phyloP scores from a whole-genome alignment of 1,139 yeast genomes.

The Suhomyces taliae region DNA sequence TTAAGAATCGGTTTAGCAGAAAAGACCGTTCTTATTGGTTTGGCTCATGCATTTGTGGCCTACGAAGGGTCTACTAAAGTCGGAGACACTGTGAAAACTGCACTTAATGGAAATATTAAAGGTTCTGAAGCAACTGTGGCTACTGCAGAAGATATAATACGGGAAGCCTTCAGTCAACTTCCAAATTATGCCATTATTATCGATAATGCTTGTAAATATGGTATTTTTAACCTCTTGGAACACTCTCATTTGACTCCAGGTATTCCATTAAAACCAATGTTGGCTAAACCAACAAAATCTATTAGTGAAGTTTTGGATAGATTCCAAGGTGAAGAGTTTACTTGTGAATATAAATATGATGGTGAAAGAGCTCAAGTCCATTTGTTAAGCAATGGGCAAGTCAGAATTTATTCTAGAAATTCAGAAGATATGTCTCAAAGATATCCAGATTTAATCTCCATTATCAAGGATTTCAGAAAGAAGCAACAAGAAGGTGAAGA shows the following conservation, averaged over 20 bases:
- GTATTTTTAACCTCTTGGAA: conserved; percentile 63
- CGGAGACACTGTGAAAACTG: conserved; percentile 6
- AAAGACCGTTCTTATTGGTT: conserved; percentile 78
- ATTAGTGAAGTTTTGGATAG: conserved; percentile 87
- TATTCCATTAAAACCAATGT: conserved; percentile 94
- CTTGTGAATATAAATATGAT: conserved; percentile 95
- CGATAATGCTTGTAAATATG: conserved; percentile 61
- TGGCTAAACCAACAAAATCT: conserved; percentile 96
- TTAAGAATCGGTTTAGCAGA: conserved; percentile 93
- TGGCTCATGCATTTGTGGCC: conserved; percentile 78
- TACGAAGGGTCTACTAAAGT: conserved; percentile 41
- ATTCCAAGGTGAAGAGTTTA: conserved; percentile 80
- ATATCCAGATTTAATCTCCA: conserved; percentile 83
- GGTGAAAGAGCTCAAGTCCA: conserved; percentile 98
- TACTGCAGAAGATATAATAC: conserved; percentile 72
- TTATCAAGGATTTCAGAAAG: conserved; percentile 60
- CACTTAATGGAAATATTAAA: conserved; percentile 22
- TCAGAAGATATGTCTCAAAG: conserved; percentile 96
- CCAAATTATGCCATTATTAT: conserved; percentile 87
- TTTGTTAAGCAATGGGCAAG: conserved; percentile 61
- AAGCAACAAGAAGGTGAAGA: conserved; percentile 25
- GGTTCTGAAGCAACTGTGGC: conserved; percentile 40
- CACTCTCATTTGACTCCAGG: conserved; percentile 85
- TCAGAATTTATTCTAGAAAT: conserved; percentile 85
- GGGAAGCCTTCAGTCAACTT: conserved; percentile 86